Percentiles rank a stretch among this genome's conserved stretches.
Evolutionary conservation across 257 asterid genomes (phyloP).

Genomic region (Eucommia ulmoides): DNA sequence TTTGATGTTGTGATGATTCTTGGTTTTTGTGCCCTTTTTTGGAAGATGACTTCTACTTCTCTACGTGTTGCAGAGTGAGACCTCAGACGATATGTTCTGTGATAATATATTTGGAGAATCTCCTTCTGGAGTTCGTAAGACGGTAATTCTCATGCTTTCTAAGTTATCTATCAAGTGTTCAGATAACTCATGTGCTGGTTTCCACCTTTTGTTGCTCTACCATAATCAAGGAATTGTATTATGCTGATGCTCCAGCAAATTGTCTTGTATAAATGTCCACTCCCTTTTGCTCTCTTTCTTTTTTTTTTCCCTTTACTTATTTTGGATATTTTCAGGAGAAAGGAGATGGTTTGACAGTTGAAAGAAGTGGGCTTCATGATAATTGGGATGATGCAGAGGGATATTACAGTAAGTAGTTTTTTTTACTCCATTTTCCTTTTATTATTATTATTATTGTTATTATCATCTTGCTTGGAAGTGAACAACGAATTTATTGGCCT

Average conservation of each 20-base stretch:
- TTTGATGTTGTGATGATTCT: too few relatives aligned
- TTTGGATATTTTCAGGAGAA: constrained; percentile 42
- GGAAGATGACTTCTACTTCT: constrained; percentile 2
- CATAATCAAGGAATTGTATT: neutral
- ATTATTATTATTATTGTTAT: constrained; percentile 2
- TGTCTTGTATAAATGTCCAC: too few relatives aligned
- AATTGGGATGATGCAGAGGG: constrained; percentile 99
- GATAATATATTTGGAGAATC: constrained; percentile 99
- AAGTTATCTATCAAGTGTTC: neutral
- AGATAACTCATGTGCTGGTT: neutral
- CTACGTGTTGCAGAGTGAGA: constrained; percentile 62
- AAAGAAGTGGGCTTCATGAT: constrained; percentile 69
- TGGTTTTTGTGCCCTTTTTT: too few relatives aligned
- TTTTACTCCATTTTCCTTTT: neutral
- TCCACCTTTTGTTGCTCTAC: neutral
- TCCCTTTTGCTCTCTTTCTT: constrained; percentile 4
- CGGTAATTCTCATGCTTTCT: constrained; percentile 30
- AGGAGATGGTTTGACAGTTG: constrained; percentile 61
- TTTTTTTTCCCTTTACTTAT: neutral
- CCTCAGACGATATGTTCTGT: constrained; percentile 64
- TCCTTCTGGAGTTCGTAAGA: constrained; percentile 66
- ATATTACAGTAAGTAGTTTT: constrained; percentile 59
- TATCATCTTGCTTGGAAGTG: constrained; percentile 3
- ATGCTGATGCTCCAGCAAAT: too few relatives aligned
- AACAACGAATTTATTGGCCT: neutral